Evolutionary conservation across 495 filamentous ascomycete species (phyloP).

Genomic region (Elaphomyces granulatus): DNA sequence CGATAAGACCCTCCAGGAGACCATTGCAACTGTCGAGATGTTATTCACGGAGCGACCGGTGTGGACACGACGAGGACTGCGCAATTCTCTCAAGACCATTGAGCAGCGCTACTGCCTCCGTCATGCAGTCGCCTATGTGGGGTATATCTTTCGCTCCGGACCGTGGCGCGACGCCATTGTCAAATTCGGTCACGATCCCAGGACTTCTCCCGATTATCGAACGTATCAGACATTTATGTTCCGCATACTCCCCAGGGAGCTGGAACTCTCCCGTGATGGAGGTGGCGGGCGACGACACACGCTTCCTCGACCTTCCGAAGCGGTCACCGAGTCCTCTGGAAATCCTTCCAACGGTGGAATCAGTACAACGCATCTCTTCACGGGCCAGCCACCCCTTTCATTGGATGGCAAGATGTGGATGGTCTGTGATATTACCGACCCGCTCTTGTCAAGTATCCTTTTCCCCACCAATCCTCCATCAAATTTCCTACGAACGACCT

Average conservation of each 20-base stretch:
- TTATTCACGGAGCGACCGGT: slow-evolving; percentile 63
- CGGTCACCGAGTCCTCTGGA: neutral
- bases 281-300: slow-evolving; percentile 41
- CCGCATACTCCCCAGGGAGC: slow-evolving; percentile 51
- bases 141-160: slow-evolving; percentile 78
- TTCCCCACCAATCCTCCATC: slow-evolving; percentile 11
- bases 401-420: slow-evolving; percentile 82
- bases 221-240: slow-evolving; percentile 83
- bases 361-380: slow-evolving; percentile 58
- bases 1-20: slow-evolving; percentile 35
- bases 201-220: slow-evolving; percentile 56
- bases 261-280: slow-evolving; percentile 68
- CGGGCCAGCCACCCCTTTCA: slow-evolving; percentile 47
- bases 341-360: neutral
- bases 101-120: slow-evolving; percentile 45
- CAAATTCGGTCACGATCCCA: slow-evolving; percentile 72
- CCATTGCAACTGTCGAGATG: slow-evolving; percentile 42
- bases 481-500: slow-evolving; percentile 28
- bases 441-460: slow-evolving; percentile 34
- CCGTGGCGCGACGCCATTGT: slow-evolving; percentile 84
- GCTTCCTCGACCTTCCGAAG: slow-evolving; percentile 7
- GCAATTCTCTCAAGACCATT: slow-evolving; percentile 39
- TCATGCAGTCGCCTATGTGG: slow-evolving; percentile 57
- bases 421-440: slow-evolving; percentile 80
- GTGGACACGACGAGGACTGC: slow-evolving; percentile 68